phyloP scores from a whole-genome alignment of 306 rosid genomes.

The Sesbania bispinosa region DNA sequence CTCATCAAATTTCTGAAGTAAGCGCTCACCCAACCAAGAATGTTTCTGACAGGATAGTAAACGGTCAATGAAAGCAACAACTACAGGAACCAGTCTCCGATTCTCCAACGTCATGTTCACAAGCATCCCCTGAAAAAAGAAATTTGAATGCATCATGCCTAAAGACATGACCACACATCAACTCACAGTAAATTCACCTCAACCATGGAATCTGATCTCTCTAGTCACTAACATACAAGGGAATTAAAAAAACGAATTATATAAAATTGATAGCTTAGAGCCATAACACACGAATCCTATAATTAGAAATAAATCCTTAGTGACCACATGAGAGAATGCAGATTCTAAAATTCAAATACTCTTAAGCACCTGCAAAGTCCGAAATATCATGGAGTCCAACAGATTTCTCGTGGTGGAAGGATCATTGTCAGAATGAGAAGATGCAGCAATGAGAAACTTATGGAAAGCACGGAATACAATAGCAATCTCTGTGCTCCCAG shows the following conservation, averaged over 20 bases:
- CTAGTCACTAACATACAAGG: constrained; percentile 11
- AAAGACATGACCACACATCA: not conserved
- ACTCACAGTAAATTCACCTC: not conserved
- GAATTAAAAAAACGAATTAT: no score
- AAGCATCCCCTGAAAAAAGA: constrained; percentile 62
- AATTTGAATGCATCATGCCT: constrained; percentile 15
- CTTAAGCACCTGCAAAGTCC: constrained; percentile 55
- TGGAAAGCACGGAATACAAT: constrained; percentile 70
- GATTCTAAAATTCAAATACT: constrained; percentile 4
- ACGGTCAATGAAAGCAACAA: constrained; percentile 77
- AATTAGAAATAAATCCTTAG: no score
- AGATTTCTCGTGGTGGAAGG: constrained; percentile 60
- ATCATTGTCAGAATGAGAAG: constrained; percentile 64
- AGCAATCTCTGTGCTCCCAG: constrained; percentile 74
- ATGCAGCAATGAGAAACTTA: constrained; percentile 71
- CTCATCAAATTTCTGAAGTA: constrained; percentile 88
- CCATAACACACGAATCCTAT: not conserved
- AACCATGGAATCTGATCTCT: constrained; percentile 15
- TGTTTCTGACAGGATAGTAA: constrained; percentile 83
- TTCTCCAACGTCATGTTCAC: constrained; percentile 72
- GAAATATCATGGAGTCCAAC: constrained; percentile 61
- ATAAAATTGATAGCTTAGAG: not conserved
- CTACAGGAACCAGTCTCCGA: constrained; percentile 74
- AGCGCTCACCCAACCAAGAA: constrained; percentile 77
- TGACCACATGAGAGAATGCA: not conserved